Percentiles rank a stretch among this genome's conserved stretches.
Evolutionary conservation across 108 stramenopile species (phyloP).

Genomic region (Schizochytrium sp.): DNA sequence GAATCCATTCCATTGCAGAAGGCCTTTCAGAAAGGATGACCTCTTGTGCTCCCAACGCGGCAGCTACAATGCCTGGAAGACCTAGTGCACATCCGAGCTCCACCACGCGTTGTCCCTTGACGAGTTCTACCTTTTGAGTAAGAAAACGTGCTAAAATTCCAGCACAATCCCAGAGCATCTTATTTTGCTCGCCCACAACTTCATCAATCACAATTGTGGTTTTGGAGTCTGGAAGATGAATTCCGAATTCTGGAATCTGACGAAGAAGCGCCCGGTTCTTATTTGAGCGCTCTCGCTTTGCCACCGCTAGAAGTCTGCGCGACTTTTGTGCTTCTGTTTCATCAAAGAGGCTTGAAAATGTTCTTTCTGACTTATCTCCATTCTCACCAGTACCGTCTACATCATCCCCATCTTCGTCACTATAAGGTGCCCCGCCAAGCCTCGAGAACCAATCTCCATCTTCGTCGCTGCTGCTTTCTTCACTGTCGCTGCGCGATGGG

Average conservation of each 20-base stretch:
- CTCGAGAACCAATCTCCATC: conserved; percentile 14
- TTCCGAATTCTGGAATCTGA: not conserved
- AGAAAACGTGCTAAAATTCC: not conserved
- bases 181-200: not conserved
- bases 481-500: not conserved
- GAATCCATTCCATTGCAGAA: not conserved
- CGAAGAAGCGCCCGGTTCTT: not conserved
- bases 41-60: not conserved
- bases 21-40: not conserved
- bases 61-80: not conserved
- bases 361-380: not conserved
- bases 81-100: conserved; percentile 30
- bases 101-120: not conserved
- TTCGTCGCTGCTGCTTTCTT: not conserved
- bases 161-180: conserved; percentile 16
- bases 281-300: not conserved
- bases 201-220: not conserved
- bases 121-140: not conserved
- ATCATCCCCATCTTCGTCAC: not conserved
- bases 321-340: conserved; percentile 1
- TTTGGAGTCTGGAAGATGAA: not conserved
- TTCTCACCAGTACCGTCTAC: not conserved
- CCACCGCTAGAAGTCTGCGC: not conserved
- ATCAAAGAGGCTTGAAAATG: not conserved
- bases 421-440: not conserved